These are phyloP conservation scores for Cystobasidium onofrii DNA, from an alignment of 768 basidiomycete species.

Conservation along the genomic window DNA sequence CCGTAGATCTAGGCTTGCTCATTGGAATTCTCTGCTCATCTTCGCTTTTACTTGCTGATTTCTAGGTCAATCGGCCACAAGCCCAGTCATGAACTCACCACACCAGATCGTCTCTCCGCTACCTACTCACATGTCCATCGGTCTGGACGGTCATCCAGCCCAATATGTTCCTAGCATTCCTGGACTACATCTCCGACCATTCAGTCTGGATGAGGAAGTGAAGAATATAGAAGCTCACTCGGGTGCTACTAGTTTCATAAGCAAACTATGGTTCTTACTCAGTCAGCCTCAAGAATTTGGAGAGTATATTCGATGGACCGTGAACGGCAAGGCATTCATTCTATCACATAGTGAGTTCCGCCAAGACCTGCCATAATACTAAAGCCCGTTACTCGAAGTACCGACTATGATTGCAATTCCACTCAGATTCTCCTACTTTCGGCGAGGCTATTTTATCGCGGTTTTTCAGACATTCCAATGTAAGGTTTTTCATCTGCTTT, in stretches of 20 bases:
- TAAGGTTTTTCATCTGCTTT: too few relatives aligned
- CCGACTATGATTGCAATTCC: neutral
- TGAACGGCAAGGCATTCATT: slow-evolving; percentile 24
- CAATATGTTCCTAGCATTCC: neutral
- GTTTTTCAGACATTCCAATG: slow-evolving; percentile 28
- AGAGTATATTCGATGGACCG: slow-evolving; percentile 28
- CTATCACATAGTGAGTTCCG: slow-evolving; percentile 14
- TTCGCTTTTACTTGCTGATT: neutral
- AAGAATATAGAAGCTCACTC: slow-evolving; percentile 27
- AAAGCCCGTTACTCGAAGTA: neutral
- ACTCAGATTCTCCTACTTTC: slow-evolving; percentile 28
- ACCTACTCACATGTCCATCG: neutral
- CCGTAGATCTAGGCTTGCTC: too few relatives aligned
- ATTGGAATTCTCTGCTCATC: too few relatives aligned
- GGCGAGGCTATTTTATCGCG: slow-evolving; percentile 23
- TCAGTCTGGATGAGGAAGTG: slow-evolving; percentile 19
- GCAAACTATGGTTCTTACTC: slow-evolving; percentile 27
- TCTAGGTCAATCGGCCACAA: neutral
- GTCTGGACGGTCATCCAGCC: neutral
- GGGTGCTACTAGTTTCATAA: slow-evolving; percentile 17
- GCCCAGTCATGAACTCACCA: neutral
- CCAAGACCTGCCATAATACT: neutral
- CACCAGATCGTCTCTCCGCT: neutral
- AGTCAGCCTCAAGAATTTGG: slow-evolving; percentile 28
- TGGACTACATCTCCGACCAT: neutral